Evolutionary conservation across 495 filamentous ascomycete species (phyloP).

Genomic region (Aspergillus ellipticus): DNA sequence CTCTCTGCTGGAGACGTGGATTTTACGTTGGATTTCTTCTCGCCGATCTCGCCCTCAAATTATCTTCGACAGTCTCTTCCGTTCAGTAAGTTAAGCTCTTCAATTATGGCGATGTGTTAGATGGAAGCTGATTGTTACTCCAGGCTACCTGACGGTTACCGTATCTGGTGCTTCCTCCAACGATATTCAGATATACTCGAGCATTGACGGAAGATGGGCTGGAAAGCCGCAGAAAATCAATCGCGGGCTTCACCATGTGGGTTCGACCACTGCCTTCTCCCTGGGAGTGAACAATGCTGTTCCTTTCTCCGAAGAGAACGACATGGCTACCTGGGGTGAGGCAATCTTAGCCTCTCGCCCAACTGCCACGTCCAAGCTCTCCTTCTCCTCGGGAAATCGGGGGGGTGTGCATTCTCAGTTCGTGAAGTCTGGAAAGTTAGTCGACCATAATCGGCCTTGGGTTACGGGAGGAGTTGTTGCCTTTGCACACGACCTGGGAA

Average conservation of each 20-base stretch:
- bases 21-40: constrained; percentile 61
- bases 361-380: constrained; percentile 26
- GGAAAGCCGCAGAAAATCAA: constrained; percentile 30
- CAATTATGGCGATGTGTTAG: background rate
- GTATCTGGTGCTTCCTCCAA: constrained; percentile 33
- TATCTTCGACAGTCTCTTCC: constrained; percentile 79
- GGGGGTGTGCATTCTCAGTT: constrained; percentile 24
- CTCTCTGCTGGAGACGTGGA: constrained; percentile 38
- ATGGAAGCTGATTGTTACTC: constrained; percentile 1
- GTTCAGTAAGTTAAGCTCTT: constrained; percentile 48
- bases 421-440: constrained; percentile 19
- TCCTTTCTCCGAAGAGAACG: constrained; percentile 37
- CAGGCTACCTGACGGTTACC: constrained; percentile 64
- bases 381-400: constrained; percentile 23
- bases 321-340: constrained; percentile 46
- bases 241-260: constrained; percentile 23
- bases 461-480: constrained; percentile 29
- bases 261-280: constrained; percentile 24
- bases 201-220: constrained; percentile 51
- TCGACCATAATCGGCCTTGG: constrained; percentile 21
- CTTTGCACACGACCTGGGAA: constrained; percentile 42
- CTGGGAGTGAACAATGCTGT: constrained; percentile 34
- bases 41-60: constrained; percentile 81
- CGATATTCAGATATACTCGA: constrained; percentile 43
- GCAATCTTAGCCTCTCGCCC: constrained; percentile 29